Percentiles rank a stretch among this genome's conserved stretches.
phyloP scores from a whole-genome alignment of 805 yeast species.

The Wickerhamomyces sydowiorum region DNA sequence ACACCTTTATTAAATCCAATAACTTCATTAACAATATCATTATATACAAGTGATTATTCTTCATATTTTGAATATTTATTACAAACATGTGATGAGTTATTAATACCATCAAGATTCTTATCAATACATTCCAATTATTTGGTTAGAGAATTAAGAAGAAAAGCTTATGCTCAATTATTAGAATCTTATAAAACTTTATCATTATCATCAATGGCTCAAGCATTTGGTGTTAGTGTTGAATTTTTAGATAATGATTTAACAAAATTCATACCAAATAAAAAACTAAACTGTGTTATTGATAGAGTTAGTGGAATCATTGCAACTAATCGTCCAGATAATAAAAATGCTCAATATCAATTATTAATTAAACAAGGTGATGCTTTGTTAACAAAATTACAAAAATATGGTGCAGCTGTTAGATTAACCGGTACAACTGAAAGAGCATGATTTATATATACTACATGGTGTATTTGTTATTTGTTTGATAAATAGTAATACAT shows the following conservation, averaged over 20 bases:
- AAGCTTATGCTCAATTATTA: constrained; percentile 88
- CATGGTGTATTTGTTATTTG: too few species aligned
- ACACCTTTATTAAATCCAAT: constrained; percentile 73
- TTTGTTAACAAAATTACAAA: constrained; percentile 88
- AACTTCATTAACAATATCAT: constrained; percentile 73
- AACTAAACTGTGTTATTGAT: constrained; percentile 92
- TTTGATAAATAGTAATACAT: too few species aligned
- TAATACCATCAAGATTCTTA: constrained; percentile 62
- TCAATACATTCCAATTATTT: constrained; percentile 77
- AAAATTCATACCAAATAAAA: constrained; percentile 87
- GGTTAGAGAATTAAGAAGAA: constrained; percentile 88
- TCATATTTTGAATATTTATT: constrained; percentile 72
- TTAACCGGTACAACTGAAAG: constrained; percentile 81
- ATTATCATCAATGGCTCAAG: constrained; percentile 87
- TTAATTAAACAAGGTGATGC: constrained; percentile 91
- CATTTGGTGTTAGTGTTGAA: constrained; percentile 83
- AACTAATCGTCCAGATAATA: constrained; percentile 94
- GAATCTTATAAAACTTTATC: constrained; percentile 93
- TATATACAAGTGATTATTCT: constrained; percentile 84
- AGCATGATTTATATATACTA: constrained; percentile 23
- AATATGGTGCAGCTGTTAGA: constrained; percentile 95
- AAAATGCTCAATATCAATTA: constrained; percentile 86
- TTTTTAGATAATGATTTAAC: constrained; percentile 85
- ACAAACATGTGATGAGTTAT: constrained; percentile 67
- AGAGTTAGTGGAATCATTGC: constrained; percentile 92